phyloP scores from a whole-genome alignment of 148 eudicot genomes.

The Salicornia ramosissima region DNA sequence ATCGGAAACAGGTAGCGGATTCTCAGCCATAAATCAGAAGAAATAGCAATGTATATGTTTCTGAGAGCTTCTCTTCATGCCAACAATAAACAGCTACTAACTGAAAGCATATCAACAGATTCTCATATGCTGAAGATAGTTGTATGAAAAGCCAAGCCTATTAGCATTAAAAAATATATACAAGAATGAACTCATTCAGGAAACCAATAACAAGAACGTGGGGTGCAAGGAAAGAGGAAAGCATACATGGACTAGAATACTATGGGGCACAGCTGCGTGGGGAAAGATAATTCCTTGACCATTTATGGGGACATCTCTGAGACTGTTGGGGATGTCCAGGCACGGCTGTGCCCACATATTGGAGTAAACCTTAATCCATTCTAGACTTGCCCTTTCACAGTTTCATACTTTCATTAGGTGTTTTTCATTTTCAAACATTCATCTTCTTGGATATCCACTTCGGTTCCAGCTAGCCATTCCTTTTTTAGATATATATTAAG shows the following conservation, averaged over 20 bases:
- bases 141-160: neutral
- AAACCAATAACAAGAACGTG: neutral
- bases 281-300: too few relatives aligned
- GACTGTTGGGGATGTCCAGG: too few relatives aligned
- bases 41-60: slow-evolving; percentile 2
- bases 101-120: neutral
- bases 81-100: slow-evolving; percentile 9
- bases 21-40: slow-evolving; percentile 44
- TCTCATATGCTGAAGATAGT: neutral
- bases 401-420: too few relatives aligned
- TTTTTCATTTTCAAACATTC: too few relatives aligned
- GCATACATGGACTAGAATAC: neutral
- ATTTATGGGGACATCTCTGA: too few relatives aligned
- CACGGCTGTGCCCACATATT: too few relatives aligned
- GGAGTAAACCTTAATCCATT: too few relatives aligned
- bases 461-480: too few relatives aligned
- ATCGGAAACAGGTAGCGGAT: slow-evolving; percentile 28
- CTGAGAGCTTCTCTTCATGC: slow-evolving; percentile 24
- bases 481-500: too few relatives aligned
- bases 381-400: too few relatives aligned
- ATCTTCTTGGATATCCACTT: too few relatives aligned
- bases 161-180: neutral
- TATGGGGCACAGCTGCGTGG: too few relatives aligned
- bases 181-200: neutral
- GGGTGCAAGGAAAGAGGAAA: neutral